Conservation (phyloP, 2,329 filamentous ascomycete genomes). For the Epichloe sp. region DNA sequence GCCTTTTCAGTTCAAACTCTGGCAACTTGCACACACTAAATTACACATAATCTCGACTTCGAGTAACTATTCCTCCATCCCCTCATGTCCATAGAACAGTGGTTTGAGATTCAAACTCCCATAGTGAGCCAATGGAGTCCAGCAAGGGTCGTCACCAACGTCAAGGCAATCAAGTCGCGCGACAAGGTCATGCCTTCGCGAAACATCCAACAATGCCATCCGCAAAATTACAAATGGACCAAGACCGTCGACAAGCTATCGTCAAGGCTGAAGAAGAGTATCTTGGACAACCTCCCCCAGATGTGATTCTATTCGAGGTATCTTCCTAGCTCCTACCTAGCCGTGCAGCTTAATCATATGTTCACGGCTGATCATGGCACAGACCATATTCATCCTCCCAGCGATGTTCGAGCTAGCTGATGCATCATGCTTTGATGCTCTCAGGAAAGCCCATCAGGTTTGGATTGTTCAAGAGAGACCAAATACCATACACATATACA, state of each 20-base stretch:
- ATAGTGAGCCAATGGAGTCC: background rate
- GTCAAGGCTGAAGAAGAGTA: slow-evolving; percentile 11
- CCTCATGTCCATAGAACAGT: background rate
- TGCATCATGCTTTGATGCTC: slow-evolving; percentile 12
- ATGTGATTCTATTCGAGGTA: slow-evolving; percentile 14
- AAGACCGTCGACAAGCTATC: slow-evolving; percentile 8
- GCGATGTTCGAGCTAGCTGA: slow-evolving; percentile 15
- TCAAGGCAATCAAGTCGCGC: background rate
- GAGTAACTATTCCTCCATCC: background rate
- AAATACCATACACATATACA: slow-evolving; percentile 15
- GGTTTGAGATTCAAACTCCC: background rate
- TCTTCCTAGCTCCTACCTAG: background rate
- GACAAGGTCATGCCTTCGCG: background rate
- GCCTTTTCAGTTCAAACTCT: background rate
- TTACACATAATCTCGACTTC: background rate
- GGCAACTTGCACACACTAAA: background rate
- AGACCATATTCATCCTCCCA: slow-evolving; percentile 18
- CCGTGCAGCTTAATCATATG: background rate
- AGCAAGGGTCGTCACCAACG: background rate
- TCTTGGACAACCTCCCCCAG: slow-evolving; percentile 13
- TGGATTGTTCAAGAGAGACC: slow-evolving; percentile 17
- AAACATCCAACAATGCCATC: slow-evolving; percentile 7
- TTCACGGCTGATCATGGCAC: slow-evolving; percentile 4
- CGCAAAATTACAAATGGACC: slow-evolving; percentile 13
- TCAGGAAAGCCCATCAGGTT: slow-evolving; percentile 16